Evolutionary conservation across 495 filamentous ascomycete species (phyloP).

Genomic region (Aspergillus saccharolyticus): DNA sequence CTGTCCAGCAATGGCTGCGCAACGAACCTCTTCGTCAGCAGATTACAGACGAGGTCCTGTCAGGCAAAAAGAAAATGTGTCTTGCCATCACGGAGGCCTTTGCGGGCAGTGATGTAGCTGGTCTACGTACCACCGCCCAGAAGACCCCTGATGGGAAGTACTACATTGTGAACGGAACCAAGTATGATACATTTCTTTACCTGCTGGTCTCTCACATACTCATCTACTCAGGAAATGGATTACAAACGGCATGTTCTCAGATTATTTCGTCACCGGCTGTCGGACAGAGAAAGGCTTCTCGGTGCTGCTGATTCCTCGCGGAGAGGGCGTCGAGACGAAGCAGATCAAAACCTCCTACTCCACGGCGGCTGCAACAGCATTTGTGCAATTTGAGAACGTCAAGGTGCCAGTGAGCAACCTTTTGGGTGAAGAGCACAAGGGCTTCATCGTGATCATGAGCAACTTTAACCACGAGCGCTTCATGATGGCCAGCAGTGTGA

Average conservation of each 20-base stretch:
- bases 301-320: conserved; percentile 69
- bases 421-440: conserved; percentile 79
- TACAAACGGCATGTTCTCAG: conserved; percentile 78
- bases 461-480: conserved; percentile 84
- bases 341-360: conserved; percentile 86
- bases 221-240: conserved; percentile 65
- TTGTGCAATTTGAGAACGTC: conserved; percentile 79
- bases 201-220: neutral
- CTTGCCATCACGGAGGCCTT: conserved; percentile 88
- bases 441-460: conserved; percentile 80
- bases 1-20: conserved; percentile 72
- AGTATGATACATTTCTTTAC: conserved; percentile 32
- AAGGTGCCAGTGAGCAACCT: conserved; percentile 78
- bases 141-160: conserved; percentile 79
- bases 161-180: conserved; percentile 84
- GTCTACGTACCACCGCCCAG: conserved; percentile 72
- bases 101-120: conserved; percentile 81
- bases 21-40: conserved; percentile 60
- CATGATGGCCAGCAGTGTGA: conserved; percentile 62
- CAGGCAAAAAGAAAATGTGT: conserved; percentile 81
- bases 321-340: conserved; percentile 65
- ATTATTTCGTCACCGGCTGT: conserved; percentile 82
- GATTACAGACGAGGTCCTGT: conserved; percentile 66
- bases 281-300: conserved; percentile 77
- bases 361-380: conserved; percentile 71